Evolutionary conservation across 2,329 filamentous ascomycete genomes (phyloP).

Genomic region (Cladosporium sp.): DNA sequence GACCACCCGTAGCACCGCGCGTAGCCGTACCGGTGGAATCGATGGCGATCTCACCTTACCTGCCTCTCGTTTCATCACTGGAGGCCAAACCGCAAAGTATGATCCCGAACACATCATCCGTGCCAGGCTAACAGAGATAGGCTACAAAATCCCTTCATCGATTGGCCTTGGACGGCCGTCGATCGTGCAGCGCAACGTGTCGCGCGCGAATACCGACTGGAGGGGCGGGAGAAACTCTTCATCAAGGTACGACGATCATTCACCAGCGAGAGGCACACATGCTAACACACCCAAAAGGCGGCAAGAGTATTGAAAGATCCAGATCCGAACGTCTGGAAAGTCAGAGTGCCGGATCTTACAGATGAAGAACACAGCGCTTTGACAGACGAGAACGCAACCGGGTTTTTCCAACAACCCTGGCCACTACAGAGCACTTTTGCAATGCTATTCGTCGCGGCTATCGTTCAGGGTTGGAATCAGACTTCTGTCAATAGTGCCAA

Average conservation of each 20-base stretch:
- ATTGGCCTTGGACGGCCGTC: not conserved
- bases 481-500: slow-evolving; percentile 31
- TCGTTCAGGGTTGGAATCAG: slow-evolving; percentile 34
- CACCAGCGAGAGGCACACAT: no score
- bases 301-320: slow-evolving; percentile 25
- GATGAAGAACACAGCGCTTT: no score
- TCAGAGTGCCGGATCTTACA: not conserved
- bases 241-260: slow-evolving; percentile 20
- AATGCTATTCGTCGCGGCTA: slow-evolving; percentile 30
- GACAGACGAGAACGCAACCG: not conserved
- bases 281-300: slow-evolving; percentile 14
- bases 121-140: no score
- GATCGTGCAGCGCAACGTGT: slow-evolving; percentile 17
- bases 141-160: no score
- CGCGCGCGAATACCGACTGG: slow-evolving; percentile 14
- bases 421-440: slow-evolving; percentile 29
- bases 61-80: no score
- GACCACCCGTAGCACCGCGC: no score
- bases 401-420: slow-evolving; percentile 29
- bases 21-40: no score
- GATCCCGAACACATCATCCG: no score
- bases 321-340: slow-evolving; percentile 11
- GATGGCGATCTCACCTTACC: no score
- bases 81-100: no score
- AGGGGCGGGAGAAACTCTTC: slow-evolving; percentile 18